Evolutionary conservation across 108 stramenopile species (phyloP).

Genomic region (Skeletonema costatum): DNA sequence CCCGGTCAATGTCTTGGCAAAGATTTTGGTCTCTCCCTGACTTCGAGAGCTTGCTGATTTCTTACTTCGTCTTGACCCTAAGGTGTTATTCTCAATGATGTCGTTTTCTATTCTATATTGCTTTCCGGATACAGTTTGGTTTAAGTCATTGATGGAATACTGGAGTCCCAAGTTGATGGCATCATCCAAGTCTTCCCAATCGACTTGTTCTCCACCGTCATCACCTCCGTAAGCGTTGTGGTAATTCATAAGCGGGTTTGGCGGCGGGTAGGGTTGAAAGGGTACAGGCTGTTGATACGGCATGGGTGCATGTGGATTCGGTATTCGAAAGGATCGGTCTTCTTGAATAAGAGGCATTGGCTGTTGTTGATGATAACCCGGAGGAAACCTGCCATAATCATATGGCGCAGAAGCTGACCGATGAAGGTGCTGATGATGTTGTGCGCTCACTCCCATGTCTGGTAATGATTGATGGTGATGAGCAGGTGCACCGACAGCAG

Average conservation of each 20-base stretch:
- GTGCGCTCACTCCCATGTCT: not conserved
- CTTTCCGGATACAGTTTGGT: not conserved
- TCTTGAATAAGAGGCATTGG: not conserved
- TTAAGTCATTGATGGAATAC: not conserved
- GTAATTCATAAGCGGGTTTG: not conserved
- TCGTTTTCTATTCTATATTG: not conserved
- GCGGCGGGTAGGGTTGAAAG: not conserved
- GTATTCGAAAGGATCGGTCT: not conserved
- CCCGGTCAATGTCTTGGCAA: slow-evolving; percentile 93
- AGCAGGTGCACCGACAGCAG: not conserved
- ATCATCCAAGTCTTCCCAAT: not conserved
- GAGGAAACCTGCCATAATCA: not conserved
- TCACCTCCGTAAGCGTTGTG: not conserved
- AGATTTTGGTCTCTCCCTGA: slow-evolving; percentile 53
- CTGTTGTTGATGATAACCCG: not conserved
- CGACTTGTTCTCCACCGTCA: not conserved
- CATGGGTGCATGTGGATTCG: not conserved
- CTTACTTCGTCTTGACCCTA: not conserved
- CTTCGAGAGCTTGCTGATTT: not conserved
- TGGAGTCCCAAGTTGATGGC: not conserved
- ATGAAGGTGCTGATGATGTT: not conserved
- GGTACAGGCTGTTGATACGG: not conserved
- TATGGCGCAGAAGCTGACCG: not conserved
- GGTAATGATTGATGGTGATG: not conserved
- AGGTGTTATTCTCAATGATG: not conserved